Evolutionary conservation across 495 filamentous ascomycete species (phyloP).

Genomic region (Tetracladium marchalianum): DNA sequence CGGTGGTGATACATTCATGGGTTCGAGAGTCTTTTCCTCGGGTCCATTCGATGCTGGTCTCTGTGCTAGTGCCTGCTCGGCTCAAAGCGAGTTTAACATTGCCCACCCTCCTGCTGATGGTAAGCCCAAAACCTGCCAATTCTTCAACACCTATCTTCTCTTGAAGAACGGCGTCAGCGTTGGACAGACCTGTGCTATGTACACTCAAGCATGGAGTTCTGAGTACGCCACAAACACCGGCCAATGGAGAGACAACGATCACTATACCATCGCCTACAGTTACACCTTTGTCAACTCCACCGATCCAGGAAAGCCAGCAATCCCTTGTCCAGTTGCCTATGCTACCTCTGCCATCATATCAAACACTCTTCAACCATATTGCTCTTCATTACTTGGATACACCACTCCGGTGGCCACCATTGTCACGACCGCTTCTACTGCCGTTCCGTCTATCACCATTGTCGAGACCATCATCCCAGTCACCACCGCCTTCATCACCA

Average conservation of each 20-base stretch:
- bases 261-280: conserved; percentile 10
- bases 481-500: neutral
- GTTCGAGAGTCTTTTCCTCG: conserved; percentile 28
- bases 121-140: conserved; percentile 30
- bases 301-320: neutral
- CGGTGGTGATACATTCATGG: conserved; percentile 28
- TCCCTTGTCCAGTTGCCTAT: neutral
- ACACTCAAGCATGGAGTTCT: conserved; percentile 15
- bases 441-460: neutral
- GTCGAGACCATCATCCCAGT: neutral
- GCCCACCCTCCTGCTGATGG: conserved; percentile 21
- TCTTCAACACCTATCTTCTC: conserved; percentile 37
- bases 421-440: neutral
- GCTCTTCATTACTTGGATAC: neutral
- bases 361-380: neutral
- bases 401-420: neutral
- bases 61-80: conserved; percentile 31
- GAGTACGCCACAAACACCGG: conserved; percentile 16
- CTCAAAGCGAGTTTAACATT: conserved; percentile 30
- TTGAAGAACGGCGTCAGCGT: conserved; percentile 24
- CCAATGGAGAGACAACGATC: conserved; percentile 10
- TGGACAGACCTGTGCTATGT: conserved; percentile 20
- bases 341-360: neutral
- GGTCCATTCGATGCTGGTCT: conserved; percentile 29
- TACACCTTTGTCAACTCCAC: conserved; percentile 7